phyloP scores from a whole-genome alignment of 768 basidiomycete species.

The Termitomyces sp. region DNA sequence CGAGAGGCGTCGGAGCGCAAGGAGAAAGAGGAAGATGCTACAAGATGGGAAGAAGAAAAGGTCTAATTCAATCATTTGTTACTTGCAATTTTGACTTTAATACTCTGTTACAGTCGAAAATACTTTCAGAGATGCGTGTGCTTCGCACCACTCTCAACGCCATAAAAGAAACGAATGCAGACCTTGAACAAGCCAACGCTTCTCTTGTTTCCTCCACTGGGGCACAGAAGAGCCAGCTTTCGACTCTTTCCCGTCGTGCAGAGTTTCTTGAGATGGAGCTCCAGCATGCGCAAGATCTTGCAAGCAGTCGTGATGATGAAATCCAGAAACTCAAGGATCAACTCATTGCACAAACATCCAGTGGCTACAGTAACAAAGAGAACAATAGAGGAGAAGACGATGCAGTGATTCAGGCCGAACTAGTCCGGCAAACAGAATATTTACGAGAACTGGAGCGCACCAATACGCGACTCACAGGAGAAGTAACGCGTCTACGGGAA shows the following conservation, averaged over 20 bases:
- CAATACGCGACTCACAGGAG: constrained; percentile 49
- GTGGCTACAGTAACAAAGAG: constrained; percentile 19
- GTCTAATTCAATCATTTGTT: constrained; percentile 25
- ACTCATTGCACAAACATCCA: neutral
- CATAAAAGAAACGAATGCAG: constrained; percentile 53
- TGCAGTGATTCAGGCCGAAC: constrained; percentile 59
- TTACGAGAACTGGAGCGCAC: constrained; percentile 51
- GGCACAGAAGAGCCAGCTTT: constrained; percentile 45
- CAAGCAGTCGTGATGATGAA: constrained; percentile 32
- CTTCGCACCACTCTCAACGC: constrained; percentile 42
- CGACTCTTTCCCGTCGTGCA: constrained; percentile 40
- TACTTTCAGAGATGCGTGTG: constrained; percentile 45
- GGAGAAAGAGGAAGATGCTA: constrained; percentile 55
- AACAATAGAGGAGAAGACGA: constrained; percentile 43
- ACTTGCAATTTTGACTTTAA: neutral
- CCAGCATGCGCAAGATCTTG: constrained; percentile 34
- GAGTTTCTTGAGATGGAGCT: constrained; percentile 44
- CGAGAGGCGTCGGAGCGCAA: constrained; percentile 62
- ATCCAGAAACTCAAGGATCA: neutral
- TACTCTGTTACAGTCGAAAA: constrained; percentile 31
- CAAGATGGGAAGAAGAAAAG: constrained; percentile 50
- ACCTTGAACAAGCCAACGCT: constrained; percentile 53
- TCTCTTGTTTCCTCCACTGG: constrained; percentile 43
- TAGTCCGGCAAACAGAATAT: constrained; percentile 60
- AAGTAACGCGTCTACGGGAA: constrained; percentile 49